Conservation (phyloP, 2,329 filamentous ascomycete species). For the Ceratocystis harringtonii region DNA sequence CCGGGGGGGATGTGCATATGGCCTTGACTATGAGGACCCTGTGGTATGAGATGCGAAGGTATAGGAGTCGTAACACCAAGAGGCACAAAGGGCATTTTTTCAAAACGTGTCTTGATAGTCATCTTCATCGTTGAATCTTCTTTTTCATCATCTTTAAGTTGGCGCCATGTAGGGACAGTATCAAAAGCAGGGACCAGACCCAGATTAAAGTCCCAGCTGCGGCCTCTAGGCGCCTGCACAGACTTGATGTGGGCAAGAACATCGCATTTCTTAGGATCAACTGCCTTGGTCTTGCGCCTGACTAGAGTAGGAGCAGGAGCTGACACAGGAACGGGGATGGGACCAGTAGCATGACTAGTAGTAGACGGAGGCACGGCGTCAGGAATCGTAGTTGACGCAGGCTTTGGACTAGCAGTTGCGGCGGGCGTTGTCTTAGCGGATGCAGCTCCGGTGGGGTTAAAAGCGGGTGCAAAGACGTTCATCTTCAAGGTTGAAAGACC, state of each 20-base stretch:
- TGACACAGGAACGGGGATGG: neutral
- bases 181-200: slow-evolving; percentile 76
- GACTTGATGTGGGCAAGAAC: slow-evolving; percentile 41
- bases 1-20: slow-evolving; percentile 49
- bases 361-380: neutral
- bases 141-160: slow-evolving; percentile 53
- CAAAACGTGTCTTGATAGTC: slow-evolving; percentile 68
- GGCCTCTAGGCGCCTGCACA: slow-evolving; percentile 32
- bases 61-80: slow-evolving; percentile 47
- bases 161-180: slow-evolving; percentile 73
- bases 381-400: slow-evolving; percentile 3
- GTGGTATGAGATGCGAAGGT: slow-evolving; percentile 52
- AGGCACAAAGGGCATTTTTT: slow-evolving; percentile 39
- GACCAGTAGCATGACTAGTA: neutral
- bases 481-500: slow-evolving; percentile 36
- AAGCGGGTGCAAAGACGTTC: slow-evolving; percentile 61
- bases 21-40: slow-evolving; percentile 64
- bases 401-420: slow-evolving; percentile 1
- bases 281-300: slow-evolving; percentile 54
- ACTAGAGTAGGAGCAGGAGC: slow-evolving; percentile 32
- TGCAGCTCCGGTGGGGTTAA: slow-evolving; percentile 51
- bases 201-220: slow-evolving; percentile 57
- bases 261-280: slow-evolving; percentile 54
- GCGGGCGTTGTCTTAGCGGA: slow-evolving; percentile 11
- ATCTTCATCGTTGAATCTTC: slow-evolving; percentile 45